Base-by-base conservation (phyloP, 2,329 filamentous ascomycete genomes). In the Aureobasidium sp. region DNA sequence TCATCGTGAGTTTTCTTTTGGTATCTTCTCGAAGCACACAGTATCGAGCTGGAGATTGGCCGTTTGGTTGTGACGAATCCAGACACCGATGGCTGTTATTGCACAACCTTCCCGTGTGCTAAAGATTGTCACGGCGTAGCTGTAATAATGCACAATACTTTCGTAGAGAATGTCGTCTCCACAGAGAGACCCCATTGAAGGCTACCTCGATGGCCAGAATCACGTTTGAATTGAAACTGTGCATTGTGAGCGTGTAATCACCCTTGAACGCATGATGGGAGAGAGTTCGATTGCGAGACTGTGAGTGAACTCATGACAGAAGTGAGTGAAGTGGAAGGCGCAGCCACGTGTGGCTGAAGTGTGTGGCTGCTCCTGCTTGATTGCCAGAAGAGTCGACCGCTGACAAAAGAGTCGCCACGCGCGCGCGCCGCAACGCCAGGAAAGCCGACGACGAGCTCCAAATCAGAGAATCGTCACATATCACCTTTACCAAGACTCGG, bases 361-460 rank as follows among this genome's bases (percentile, higher is more conserved):
- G 32, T 10, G 29, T 30, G 45, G 25, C 29, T 32, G 27, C 6
- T 2, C 39, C 2, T 41, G 39, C 7, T 41, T 21, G 5, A n/a
- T 48, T 59, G 55, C 55, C 55, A 59, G 55, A 59, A 59, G 44
- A n/a, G 44, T 59, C 55, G 55, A 45, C 44, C n/a, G 55, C 55
- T 59, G 55, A 59, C 55, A 59, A 59, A 59, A 59, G 55, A 41
- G 34, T 49, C 55, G 55, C 44, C 55, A 59, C 55, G 45, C 55
- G 55, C 42, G 37, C 54, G 54, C 54, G 54, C 53, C 5, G 29
- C 54, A 41, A 59, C 55, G 32, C 55, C 45, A 41, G 36, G n/a
- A 44, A 42, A 37, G 54, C 32, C 55, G 44, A 49, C 55, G 42
- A 37, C 55, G 44, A 59, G 55, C 55, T 49, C 25, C 44, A 59